Percentiles rank a stretch among this genome's conserved stretches.
phyloP scores from a whole-genome alignment of 2,329 filamentous ascomycete species.

The Aspergillus hiratsukae region DNA sequence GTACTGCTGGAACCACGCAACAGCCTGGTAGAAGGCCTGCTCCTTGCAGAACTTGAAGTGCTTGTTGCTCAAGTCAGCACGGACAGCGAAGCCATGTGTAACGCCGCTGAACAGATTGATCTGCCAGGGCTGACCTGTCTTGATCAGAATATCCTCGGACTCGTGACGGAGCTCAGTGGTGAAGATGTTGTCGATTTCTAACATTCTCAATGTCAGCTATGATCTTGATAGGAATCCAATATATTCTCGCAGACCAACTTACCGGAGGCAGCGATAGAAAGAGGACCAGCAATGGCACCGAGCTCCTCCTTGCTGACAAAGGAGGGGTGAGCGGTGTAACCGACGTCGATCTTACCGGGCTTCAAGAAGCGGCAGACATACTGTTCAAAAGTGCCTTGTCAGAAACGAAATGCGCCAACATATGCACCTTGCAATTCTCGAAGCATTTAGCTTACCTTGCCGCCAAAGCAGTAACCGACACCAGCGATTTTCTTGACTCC shows the following conservation, averaged over 20 bases:
- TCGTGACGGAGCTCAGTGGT: conserved; percentile 59
- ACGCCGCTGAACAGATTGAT: conserved; percentile 71
- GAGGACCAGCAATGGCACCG: conserved; percentile 59
- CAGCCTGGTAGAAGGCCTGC: conserved; percentile 72
- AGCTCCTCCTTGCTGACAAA: conserved; percentile 68
- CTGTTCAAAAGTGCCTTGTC: conserved; percentile 30
- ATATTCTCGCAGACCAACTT: conserved; percentile 16
- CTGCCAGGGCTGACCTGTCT: conserved; percentile 62
- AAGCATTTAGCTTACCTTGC: conserved; percentile 48
- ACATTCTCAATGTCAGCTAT: background rate
- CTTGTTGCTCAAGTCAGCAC: conserved; percentile 58
- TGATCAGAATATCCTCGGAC: conserved; percentile 59
- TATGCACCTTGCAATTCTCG: background rate
- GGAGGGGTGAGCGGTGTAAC: conserved; percentile 71
- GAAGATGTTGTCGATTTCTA: conserved; percentile 64
- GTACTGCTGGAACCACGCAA: conserved; percentile 69
- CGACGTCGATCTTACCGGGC: conserved; percentile 61
- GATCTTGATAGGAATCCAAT: background rate
- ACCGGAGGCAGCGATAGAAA: conserved; percentile 60
- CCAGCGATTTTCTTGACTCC: conserved; percentile 58
- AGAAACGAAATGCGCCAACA: background rate
- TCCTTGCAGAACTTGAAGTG: conserved; percentile 68
- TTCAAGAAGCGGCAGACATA: conserved; percentile 66
- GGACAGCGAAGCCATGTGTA: conserved; percentile 70
- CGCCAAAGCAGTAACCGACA: conserved; percentile 73